Evolutionary conservation across 139 green algal species (phyloP).

Genomic region (Picochlorum sp.): DNA sequence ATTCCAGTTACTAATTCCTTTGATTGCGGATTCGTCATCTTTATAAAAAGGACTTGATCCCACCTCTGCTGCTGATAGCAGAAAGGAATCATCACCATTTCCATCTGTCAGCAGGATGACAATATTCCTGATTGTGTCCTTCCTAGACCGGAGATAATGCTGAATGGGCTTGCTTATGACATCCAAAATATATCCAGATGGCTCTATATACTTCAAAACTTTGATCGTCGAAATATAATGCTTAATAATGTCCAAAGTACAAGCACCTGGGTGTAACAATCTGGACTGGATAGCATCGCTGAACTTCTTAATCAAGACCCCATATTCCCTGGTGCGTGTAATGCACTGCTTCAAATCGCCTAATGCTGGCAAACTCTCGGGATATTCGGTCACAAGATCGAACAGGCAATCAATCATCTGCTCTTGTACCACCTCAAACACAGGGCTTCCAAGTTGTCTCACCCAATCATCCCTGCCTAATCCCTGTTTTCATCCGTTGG

Average conservation of each 20-base stretch:
- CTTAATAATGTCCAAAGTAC: constrained; percentile 80
- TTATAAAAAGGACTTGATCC: constrained; percentile 3
- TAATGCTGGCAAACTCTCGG: constrained; percentile 51
- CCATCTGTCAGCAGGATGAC: constrained; percentile 87
- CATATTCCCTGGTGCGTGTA: constrained; percentile 47
- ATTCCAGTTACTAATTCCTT: constrained; percentile 27
- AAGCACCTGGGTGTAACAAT: constrained; percentile 79
- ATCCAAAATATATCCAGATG: constrained; percentile 56
- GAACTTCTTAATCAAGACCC: constrained; percentile 27
- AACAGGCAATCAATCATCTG: constrained; percentile 74
- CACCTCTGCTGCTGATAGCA: constrained; percentile 43
- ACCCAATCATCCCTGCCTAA: background rate
- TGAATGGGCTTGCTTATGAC: constrained; percentile 63
- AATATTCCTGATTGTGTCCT: constrained; percentile 87
- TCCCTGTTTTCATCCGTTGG: too few species aligned
- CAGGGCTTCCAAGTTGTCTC: background rate
- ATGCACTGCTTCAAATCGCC: constrained; percentile 66
- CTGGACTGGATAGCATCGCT: constrained; percentile 19
- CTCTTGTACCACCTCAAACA: constrained; percentile 60
- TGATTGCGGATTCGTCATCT: constrained; percentile 24
- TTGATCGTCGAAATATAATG: constrained; percentile 83
- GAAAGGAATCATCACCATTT: constrained; percentile 27
- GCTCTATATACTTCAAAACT: constrained; percentile 47
- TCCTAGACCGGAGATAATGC: constrained; percentile 61
- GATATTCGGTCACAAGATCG: constrained; percentile 78